Conservation (phyloP, 306 rosid species). For the Medicago truncatula region MtrunA17r5.0-ANR NC_053044.1:57627501-57628000, state of each 20-base stretch:
- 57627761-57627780: slow-evolving; percentile 99
- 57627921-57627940: slow-evolving; percentile 85
- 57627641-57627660: slow-evolving; percentile 19
- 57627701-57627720: slow-evolving; percentile 4
- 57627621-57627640: slow-evolving; percentile 19
- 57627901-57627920: slow-evolving; percentile 38
- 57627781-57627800: slow-evolving; percentile 74
- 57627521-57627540: slow-evolving; percentile 16
- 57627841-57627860: slow-evolving; percentile 12
- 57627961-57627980: slow-evolving; percentile 89
- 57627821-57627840: slow-evolving; percentile 76
- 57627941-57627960: slow-evolving; percentile 96
- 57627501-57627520: slow-evolving; percentile 32
- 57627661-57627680: slow-evolving; percentile 16
- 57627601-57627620: not conserved
- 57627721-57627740: slow-evolving; percentile 33
- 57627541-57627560: slow-evolving; percentile 22
- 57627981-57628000: slow-evolving; percentile 88
- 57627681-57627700: slow-evolving; percentile 19
- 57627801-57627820: slow-evolving; percentile 82
- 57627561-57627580: slow-evolving; percentile 27
- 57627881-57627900: slow-evolving; percentile 36
- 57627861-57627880: slow-evolving; percentile 21
- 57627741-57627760: slow-evolving; percentile 42
- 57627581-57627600: slow-evolving; percentile 5